Conservation (phyloP, 2,329 filamentous ascomycete genomes). For the Verticillium klebahnii region DNA sequence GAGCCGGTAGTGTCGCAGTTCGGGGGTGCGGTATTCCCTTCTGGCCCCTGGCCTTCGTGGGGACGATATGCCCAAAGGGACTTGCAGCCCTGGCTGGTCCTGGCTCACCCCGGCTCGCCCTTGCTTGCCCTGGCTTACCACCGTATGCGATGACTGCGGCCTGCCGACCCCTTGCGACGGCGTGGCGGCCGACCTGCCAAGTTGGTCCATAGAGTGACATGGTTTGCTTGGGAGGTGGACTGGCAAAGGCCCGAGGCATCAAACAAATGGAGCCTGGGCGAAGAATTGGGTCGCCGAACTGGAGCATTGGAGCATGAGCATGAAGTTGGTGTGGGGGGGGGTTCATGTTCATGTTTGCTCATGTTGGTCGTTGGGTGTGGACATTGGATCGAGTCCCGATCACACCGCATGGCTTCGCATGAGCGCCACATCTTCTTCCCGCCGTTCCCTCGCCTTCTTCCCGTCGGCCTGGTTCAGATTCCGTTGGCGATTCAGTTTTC, state of each 20-base stretch:
- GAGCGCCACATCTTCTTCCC: background rate
- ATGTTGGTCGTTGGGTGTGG: background rate
- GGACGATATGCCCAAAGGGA: background rate
- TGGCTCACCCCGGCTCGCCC: background rate
- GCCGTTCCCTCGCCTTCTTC: background rate
- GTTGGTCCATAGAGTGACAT: background rate
- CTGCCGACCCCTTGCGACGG: background rate
- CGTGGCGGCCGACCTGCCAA: background rate
- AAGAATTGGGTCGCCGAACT: too few relatives aligned
- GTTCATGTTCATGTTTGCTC: too few relatives aligned
- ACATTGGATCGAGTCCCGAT: background rate
- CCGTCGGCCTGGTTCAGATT: background rate
- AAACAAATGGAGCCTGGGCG: too few relatives aligned
- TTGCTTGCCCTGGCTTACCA: background rate
- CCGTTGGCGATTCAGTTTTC: background rate
- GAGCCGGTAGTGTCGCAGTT: background rate
- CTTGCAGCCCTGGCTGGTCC: background rate
- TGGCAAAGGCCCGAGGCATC: background rate
- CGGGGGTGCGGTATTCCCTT: background rate
- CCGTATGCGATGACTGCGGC: background rate
- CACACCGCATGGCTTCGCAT: background rate
- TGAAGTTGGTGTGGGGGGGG: too few relatives aligned
- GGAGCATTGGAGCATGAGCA: too few relatives aligned
- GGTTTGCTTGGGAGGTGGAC: background rate
- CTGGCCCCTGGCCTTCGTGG: background rate